Evolutionary conservation across 1,284 basidiomycete species (phyloP).

Genomic region (Puccinia novopanici): DNA sequence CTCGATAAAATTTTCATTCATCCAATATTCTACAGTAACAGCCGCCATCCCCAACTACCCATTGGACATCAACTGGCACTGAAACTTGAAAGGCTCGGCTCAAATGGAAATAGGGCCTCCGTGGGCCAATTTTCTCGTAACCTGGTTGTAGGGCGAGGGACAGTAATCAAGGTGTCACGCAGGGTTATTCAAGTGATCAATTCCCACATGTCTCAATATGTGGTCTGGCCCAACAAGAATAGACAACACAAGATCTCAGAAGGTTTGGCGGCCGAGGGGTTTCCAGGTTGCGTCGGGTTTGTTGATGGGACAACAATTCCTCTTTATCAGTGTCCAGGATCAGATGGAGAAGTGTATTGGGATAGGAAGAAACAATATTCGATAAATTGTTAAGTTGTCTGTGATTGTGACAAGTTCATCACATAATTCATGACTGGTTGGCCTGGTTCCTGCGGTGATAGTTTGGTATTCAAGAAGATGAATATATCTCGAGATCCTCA

Average conservation of each 20-base stretch:
- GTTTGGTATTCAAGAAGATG: not conserved
- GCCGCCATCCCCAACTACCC: not conserved
- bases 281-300: not conserved
- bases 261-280: constrained; percentile 20
- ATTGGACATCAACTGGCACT: not conserved
- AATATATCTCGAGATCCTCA: too few relatives aligned
- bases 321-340: not conserved
- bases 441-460: not conserved
- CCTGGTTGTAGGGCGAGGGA: constrained; percentile 1
- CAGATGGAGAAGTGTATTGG: not conserved
- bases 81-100: constrained; percentile 11
- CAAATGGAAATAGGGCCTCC: constrained; percentile 25
- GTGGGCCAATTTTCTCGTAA: constrained; percentile 13
- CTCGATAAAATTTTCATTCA: not conserved
- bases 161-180: not conserved
- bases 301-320: too few relatives aligned
- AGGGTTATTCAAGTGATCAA: not conserved
- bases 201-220: not conserved
- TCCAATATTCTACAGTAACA: not conserved
- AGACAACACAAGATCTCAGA: not conserved
- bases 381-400: too few relatives aligned
- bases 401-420: not conserved
- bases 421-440: not conserved
- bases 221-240: not conserved
- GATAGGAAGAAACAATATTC: not conserved